Conservation (phyloP, 225 moss, liverwort and hornwort species). For the Physcomitrellopsis africana region DNA sequence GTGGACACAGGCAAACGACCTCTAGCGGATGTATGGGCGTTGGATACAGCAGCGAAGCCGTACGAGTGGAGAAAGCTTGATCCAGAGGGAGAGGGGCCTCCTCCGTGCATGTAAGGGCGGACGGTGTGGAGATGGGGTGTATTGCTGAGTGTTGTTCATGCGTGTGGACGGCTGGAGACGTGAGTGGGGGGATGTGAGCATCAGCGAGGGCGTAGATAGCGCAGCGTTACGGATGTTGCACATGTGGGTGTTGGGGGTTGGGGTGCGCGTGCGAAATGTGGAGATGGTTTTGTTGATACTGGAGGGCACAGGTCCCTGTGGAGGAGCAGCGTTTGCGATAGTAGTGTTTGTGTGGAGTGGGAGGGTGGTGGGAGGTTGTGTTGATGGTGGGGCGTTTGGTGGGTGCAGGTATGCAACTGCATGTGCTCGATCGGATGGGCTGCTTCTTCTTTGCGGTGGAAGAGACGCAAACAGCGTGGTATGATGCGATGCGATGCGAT, state of each 20-base stretch:
- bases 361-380: neutral
- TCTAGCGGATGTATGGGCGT: slow-evolving; percentile 86
- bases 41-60: slow-evolving; percentile 89
- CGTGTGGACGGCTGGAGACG: neutral
- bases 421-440: slow-evolving; percentile 84
- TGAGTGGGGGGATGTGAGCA: neutral
- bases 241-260: neutral
- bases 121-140: too few species aligned
- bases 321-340: neutral
- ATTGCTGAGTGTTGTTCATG: neutral
- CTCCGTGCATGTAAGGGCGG: slow-evolving; percentile 56
- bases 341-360: neutral
- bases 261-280: neutral
- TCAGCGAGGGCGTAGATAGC: neutral
- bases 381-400: slow-evolving; percentile 24
- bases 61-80: slow-evolving; percentile 90
- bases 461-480: slow-evolving; percentile 89
- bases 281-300: neutral
- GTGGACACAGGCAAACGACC: slow-evolving; percentile 75
- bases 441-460: slow-evolving; percentile 83
- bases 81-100: slow-evolving; percentile 76
- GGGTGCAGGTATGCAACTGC: slow-evolving; percentile 86
- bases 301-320: neutral
- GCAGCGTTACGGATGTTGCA: neutral
- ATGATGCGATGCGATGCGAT: slow-evolving; percentile 16